Conservation (phyloP, 805 yeast genomes). For the Candida caryicola region DNA sequence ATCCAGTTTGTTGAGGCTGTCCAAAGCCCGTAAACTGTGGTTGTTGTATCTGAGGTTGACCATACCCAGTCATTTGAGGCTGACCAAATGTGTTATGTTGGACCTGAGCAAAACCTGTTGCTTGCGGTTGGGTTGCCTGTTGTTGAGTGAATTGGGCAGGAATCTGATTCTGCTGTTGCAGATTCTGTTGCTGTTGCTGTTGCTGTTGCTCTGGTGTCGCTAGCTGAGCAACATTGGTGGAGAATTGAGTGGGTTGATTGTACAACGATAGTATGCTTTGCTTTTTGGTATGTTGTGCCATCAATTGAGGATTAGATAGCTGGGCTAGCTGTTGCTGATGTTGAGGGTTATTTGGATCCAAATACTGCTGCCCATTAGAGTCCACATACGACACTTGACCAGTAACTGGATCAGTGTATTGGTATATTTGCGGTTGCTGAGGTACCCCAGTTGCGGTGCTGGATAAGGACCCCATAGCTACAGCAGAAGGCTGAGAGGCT, state of each 20-base stretch:
- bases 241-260: constrained; percentile 32
- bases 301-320: constrained; percentile 22
- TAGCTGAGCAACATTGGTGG: constrained; percentile 27
- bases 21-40: constrained; percentile 15
- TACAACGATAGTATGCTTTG: constrained; percentile 42
- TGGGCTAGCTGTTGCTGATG: constrained; percentile 37
- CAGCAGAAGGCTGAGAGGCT: no score
- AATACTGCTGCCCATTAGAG: constrained; percentile 61
- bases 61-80: constrained; percentile 6
- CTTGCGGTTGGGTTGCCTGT: background rate
- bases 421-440: constrained; percentile 51
- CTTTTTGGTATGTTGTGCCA: constrained; percentile 30
- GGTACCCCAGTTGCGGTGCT: background rate
- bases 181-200: constrained; percentile 8
- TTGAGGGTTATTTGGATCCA: constrained; percentile 47
- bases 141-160: constrained; percentile 6
- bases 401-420: constrained; percentile 68
- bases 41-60: constrained; percentile 7
- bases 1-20: constrained; percentile 10
- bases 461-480: no score
- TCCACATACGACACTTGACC: constrained; percentile 68
- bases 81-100: constrained; percentile 10
- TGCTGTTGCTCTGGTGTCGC: constrained; percentile 13
- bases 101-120: constrained; percentile 5
- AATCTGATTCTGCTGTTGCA: constrained; percentile 8